These are phyloP conservation scores for Rhizophora apiculata DNA, from an alignment of 345 rosid genomes.

Conservation along the genomic window DNA sequence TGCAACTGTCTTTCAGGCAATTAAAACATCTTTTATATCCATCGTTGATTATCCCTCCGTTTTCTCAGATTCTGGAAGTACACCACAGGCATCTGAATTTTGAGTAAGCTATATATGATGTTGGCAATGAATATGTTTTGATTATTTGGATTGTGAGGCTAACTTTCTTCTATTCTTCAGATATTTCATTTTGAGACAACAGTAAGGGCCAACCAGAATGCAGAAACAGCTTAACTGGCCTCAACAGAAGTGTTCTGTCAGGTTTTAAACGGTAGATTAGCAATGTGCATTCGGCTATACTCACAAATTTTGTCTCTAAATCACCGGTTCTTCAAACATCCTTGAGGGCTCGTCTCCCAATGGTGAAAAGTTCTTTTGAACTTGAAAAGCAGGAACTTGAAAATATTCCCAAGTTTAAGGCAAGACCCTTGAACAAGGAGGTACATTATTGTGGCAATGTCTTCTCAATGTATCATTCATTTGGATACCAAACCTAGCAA, in stretches of 20 bases:
- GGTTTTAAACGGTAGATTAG: slow-evolving; percentile 33
- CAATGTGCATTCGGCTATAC: neutral
- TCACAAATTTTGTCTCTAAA: slow-evolving; percentile 14
- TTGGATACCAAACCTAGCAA: too few species aligned
- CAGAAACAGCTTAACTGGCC: slow-evolving; percentile 73
- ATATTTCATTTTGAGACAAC: slow-evolving; percentile 84
- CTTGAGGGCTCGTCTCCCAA: slow-evolving; percentile 82
- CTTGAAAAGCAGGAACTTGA: slow-evolving; percentile 77
- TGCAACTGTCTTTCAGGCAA: neutral
- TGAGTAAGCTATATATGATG: slow-evolving; percentile 42
- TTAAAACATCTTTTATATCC: neutral
- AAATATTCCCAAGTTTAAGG: slow-evolving; percentile 89
- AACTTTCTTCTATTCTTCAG: slow-evolving; percentile 35
- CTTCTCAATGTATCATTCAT: too few species aligned
- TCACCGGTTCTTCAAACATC: slow-evolving; percentile 77
- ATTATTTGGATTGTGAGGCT: neutral
- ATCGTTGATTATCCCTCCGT: neutral
- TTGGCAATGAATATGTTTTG: neutral
- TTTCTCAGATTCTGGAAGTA: slow-evolving; percentile 65
- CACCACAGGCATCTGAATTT: slow-evolving; percentile 74
- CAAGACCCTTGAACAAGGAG: slow-evolving; percentile 91
- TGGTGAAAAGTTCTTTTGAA: slow-evolving; percentile 70
- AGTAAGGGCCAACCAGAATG: slow-evolving; percentile 75
- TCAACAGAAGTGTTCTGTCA: slow-evolving; percentile 66
- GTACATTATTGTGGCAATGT: slow-evolving; percentile 26